A percentile compares a stretch with the other conserved stretches of the same genome.
Evolutionary conservation across 2,329 filamentous ascomycete genomes (phyloP).

Genomic region (Monascus ruber): DNA sequence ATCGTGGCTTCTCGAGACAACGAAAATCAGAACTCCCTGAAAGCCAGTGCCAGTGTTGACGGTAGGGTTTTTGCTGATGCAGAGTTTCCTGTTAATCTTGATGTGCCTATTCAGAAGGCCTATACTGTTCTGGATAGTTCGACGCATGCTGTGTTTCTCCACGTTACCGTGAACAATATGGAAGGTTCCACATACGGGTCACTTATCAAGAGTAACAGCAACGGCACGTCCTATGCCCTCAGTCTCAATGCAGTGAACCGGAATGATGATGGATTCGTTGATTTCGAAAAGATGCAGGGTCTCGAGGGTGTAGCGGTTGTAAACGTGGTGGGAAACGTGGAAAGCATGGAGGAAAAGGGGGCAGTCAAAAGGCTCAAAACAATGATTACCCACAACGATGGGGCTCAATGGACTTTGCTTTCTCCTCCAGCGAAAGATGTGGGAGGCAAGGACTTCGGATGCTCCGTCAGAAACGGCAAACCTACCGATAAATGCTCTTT

Average conservation of each 20-base stretch:
- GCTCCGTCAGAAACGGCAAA: slow-evolving; percentile 46
- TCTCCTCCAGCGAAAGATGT: slow-evolving; percentile 59
- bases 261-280: slow-evolving; percentile 65
- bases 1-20: slow-evolving; percentile 61
- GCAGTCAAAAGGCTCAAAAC: slow-evolving; percentile 72
- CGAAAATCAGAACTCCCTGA: slow-evolving; percentile 56
- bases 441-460: slow-evolving; percentile 60
- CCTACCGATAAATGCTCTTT: slow-evolving; percentile 60
- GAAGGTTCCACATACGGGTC: slow-evolving; percentile 62
- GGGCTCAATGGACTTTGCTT: slow-evolving; percentile 71
- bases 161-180: slow-evolving; percentile 66
- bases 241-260: slow-evolving; percentile 74
- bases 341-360: slow-evolving; percentile 50
- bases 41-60: slow-evolving; percentile 74
- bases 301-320: slow-evolving; percentile 82
- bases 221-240: slow-evolving; percentile 87
- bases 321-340: slow-evolving; percentile 69
- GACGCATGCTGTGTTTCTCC: slow-evolving; percentile 86
- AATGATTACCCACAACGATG: slow-evolving; percentile 93
- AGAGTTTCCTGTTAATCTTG: slow-evolving; percentile 75
- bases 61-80: slow-evolving; percentile 72
- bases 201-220: slow-evolving; percentile 96
- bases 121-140: slow-evolving; percentile 95
- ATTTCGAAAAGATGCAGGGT: slow-evolving; percentile 91
- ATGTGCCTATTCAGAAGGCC: slow-evolving; percentile 62